Conservation (phyloP, 148 eudicot species). For the Fallopia convolvulus region DNA sequence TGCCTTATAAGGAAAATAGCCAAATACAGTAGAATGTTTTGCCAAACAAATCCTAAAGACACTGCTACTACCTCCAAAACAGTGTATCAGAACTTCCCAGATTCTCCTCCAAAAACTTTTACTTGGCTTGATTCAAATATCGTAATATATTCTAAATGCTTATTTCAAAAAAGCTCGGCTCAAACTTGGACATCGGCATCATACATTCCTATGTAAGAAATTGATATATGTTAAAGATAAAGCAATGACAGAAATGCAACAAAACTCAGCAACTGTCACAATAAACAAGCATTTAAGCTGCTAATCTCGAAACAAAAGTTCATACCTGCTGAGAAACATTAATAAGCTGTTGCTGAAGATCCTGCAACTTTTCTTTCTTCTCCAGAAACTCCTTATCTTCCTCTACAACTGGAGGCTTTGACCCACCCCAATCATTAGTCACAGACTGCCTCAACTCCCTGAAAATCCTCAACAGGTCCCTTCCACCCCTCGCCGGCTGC, state of each 20-base stretch:
- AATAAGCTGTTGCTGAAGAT: slow-evolving; percentile 8
- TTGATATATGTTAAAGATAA: neutral
- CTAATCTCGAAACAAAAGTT: neutral
- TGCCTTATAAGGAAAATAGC: neutral
- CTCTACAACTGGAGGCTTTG: slow-evolving; percentile 35
- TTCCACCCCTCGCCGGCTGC: slow-evolving; percentile 54
- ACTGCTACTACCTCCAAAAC: neutral
- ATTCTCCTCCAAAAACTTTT: neutral
- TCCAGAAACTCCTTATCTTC: slow-evolving; percentile 11
- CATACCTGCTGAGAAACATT: slow-evolving; percentile 15
- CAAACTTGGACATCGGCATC: neutral
- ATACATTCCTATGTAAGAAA: neutral
- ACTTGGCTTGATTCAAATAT: neutral
- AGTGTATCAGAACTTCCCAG: neutral
- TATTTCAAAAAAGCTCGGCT: neutral
- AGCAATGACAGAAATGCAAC: neutral
- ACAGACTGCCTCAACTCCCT: slow-evolving; percentile 69
- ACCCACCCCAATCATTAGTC: slow-evolving; percentile 53
- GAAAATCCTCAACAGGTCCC: slow-evolving; percentile 53
- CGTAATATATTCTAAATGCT: neutral
- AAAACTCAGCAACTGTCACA: neutral
- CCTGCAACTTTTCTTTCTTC: slow-evolving; percentile 14
- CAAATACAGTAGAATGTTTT: neutral
- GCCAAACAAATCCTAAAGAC: neutral
- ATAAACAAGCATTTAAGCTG: neutral